Base-by-base conservation (phyloP, 73 alveolate species). In the Paramecium pentaurelia region DNA sequence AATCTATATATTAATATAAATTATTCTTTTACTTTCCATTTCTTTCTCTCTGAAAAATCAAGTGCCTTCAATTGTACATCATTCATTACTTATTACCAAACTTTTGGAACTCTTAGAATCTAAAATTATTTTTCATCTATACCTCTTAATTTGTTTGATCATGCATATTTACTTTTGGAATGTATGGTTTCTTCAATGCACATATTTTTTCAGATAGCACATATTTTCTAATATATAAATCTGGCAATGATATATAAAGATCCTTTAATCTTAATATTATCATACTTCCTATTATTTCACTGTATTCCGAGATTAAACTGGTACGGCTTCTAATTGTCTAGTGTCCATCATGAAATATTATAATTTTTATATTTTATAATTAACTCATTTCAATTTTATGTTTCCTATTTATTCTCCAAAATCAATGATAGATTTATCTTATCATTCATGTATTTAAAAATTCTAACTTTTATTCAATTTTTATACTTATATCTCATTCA, bases 151-250 rank as follows among this genome's bases (percentile, higher is more conserved):
- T 75, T 14, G 88, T 75, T 2, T 75, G 20, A 75, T 75, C 60
- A 16, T 75, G 58, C 38, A 75, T 75, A 75, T 75, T 40, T 22
- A 34, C 58, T 75, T 75, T 37, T 36, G 88, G 70, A 7, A 75
- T 37, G 49, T 75, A 75, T 32, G 42, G 88, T 20, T 75, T 75
- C 12, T 75, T 75, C 3, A 22, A 34, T n/a, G 58, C 38, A n/a
- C 38, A 22, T 75, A 75, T 16, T 75, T 75, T 75, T 75, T 75
- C 88, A 27, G 60, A 75, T 14, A 75, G 60, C 37, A 75, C 68
- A 40, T 75, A 75, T 75, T 75, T 75, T 75, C 88, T 34, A n/a
- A 75, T 75, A 40, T 75, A 75, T 20, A 75, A 75, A 75, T 75
- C 88, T 34, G 88, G 88, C 16, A 75, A 75, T 34, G 88, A 75